Base-by-base conservation (phyloP, 768 basidiomycete genomes). In the Megacollybia marginata region DNA sequence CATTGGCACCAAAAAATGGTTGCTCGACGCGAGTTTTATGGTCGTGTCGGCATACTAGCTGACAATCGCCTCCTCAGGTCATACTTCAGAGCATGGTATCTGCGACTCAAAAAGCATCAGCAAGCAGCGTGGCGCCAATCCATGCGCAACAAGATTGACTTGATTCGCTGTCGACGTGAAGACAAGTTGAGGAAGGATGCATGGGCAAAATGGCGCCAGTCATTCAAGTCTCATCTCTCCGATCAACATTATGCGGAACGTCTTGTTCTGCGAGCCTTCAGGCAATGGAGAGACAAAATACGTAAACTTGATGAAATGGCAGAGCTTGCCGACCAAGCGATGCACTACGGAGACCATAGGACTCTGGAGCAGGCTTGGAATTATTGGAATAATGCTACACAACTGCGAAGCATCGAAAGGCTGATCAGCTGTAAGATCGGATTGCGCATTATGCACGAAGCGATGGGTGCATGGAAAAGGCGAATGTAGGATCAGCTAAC, bases 131-230 rank as follows among this genome's bases (percentile, higher is more conserved):
- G 84, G 83, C 75, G 82, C 31, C 67, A 76, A 44, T 83, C 77
- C 46, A 88, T 88, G 85, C 82, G 85, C 28, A 56, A 67, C 54
- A 84, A 78, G 59, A 88, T 88, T 80, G 80, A 77, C 57, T 60
- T 64, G 10, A 67, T 85, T 33, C 78, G 77, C 54, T 77, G 78
- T 52, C 79, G 68, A 52, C 72, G 73, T 50, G 82, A 86, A 28
- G 50, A 57, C 5, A 73, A 75, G 56, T 59, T 87, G 42, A 62
- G 71, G 56, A 76, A 69, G 55, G 76, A 82, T 54, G 75, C 75
- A 8, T 87, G 84, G 82, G 69, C 62, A 38, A 75, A 75, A 57
- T 91, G 89, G 89, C 72, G 75, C 38, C 82, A 79, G 51, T 66
- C 71, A 9, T 73, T 80, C 53, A 71, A 68, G n/a, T 70, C 71